Conservation (phyloP, 345 rosid genomes). For the Pistacia atlantica region DNA sequence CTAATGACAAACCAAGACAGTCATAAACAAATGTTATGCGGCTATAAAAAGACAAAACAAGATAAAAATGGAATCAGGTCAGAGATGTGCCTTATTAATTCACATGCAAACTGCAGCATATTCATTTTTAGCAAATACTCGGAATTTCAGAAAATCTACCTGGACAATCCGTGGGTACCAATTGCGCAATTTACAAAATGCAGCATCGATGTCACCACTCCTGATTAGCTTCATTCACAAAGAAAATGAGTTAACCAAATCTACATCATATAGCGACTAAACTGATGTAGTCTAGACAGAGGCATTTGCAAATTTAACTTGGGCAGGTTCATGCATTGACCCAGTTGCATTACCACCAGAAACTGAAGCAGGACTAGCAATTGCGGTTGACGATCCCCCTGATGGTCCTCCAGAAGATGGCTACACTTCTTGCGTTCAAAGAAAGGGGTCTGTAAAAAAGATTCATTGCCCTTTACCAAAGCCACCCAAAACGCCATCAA, state of each 20-base stretch:
- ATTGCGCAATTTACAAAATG: slow-evolving; percentile 59
- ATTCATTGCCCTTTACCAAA: too few species aligned
- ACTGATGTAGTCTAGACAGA: not conserved
- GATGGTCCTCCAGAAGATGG: slow-evolving; percentile 18
- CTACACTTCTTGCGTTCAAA: too few species aligned
- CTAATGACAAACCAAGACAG: not conserved
- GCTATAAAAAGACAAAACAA: slow-evolving; percentile 1
- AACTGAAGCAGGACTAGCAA: not conserved
- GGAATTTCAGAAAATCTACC: slow-evolving; percentile 41
- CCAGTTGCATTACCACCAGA: not conserved
- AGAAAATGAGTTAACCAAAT: slow-evolving; percentile 28
- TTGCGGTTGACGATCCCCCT: slow-evolving; percentile 13
- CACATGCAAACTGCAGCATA: not conserved
- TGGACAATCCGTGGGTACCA: slow-evolving; percentile 87
- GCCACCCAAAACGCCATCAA: too few species aligned
- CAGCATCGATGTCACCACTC: slow-evolving; percentile 80
- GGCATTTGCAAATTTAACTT: slow-evolving; percentile 22
- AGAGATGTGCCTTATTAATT: not conserved
- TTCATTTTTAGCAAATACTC: slow-evolving; percentile 3
- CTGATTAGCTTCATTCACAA: slow-evolving; percentile 63
- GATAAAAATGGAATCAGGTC: not conserved
- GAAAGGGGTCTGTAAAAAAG: too few species aligned
- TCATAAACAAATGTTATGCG: not conserved
- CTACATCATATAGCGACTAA: not conserved
- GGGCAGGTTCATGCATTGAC: slow-evolving; percentile 23